Percentiles rank a stretch among this genome's conserved stretches.
Evolutionary conservation across 345 rosid species (phyloP).

Genomic region (Diplotaxis tenuifolia): DNA sequence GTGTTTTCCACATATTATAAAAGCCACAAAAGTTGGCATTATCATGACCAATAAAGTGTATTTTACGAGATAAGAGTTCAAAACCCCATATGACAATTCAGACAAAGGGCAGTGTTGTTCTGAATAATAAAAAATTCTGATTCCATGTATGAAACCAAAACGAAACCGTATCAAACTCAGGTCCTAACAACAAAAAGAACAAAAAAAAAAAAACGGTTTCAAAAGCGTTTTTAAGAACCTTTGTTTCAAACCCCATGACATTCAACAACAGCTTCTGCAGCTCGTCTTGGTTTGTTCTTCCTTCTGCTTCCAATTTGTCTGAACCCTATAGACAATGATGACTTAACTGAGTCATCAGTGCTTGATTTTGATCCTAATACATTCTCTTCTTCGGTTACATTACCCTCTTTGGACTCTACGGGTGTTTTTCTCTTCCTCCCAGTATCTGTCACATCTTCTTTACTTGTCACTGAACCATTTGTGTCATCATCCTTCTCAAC

Average conservation of each 20-base stretch:
- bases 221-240: slow-evolving; percentile 18
- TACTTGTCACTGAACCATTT: slow-evolving; percentile 41
- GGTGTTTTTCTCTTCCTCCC: slow-evolving; percentile 58
- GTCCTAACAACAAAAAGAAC: slow-evolving; percentile 12
- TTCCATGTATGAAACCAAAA: slow-evolving; percentile 26
- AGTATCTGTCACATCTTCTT: slow-evolving; percentile 46
- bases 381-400: slow-evolving; percentile 53
- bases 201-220: background rate
- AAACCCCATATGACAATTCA: slow-evolving; percentile 10
- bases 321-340: slow-evolving; percentile 45
- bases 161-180: slow-evolving; percentile 22
- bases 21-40: background rate
- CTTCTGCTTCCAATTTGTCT: slow-evolving; percentile 66
- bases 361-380: slow-evolving; percentile 46
- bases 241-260: slow-evolving; percentile 47
- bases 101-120: background rate
- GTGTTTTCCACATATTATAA: background rate
- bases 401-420: slow-evolving; percentile 45
- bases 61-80: slow-evolving; percentile 11
- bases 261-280: slow-evolving; percentile 82
- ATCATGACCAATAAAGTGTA: background rate
- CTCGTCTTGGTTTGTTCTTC: slow-evolving; percentile 77
- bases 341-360: slow-evolving; percentile 45
- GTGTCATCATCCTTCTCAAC: slow-evolving; percentile 29
- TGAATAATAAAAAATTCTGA: background rate